Evolutionary conservation across 768 basidiomycete species (phyloP).

Genomic region (Phlegmacium glaucopus): DNA sequence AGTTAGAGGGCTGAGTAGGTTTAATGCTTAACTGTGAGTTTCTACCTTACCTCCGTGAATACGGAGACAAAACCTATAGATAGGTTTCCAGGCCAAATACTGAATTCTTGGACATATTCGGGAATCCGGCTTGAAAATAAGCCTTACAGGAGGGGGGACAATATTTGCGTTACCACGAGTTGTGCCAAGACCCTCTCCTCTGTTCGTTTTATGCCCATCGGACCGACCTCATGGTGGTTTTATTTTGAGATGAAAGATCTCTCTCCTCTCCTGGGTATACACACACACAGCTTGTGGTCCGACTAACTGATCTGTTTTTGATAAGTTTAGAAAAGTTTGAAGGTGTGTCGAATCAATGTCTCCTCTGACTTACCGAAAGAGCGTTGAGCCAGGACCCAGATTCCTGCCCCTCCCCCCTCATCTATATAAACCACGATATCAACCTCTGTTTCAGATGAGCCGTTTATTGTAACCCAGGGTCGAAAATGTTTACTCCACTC

Average conservation of each 20-base stretch:
- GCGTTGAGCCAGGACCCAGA: constrained; percentile 22
- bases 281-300: constrained; percentile 13
- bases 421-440: constrained; percentile 20
- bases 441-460: neutral
- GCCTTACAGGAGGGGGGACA: no score
- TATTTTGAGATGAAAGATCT: no score
- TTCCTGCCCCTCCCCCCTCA: constrained; percentile 3
- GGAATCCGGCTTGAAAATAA: constrained; percentile 18
- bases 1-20: no score
- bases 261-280: no score
- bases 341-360: constrained; percentile 16
- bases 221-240: constrained; percentile 14
- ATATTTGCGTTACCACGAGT: constrained; percentile 18
- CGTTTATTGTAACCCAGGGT: neutral
- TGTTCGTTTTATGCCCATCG: constrained; percentile 13
- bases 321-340: constrained; percentile 3
- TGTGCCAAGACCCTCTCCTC: constrained; percentile 1
- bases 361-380: constrained; percentile 43
- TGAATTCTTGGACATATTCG: no score
- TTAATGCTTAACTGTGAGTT: no score
- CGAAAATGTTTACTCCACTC: constrained; percentile 15
- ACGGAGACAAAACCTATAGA: neutral
- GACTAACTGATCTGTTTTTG: constrained; percentile 13
- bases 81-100: no score
- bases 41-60: no score